phyloP scores from a whole-genome alignment of 306 rosid genomes.

The Biancaea sappan region DNA sequence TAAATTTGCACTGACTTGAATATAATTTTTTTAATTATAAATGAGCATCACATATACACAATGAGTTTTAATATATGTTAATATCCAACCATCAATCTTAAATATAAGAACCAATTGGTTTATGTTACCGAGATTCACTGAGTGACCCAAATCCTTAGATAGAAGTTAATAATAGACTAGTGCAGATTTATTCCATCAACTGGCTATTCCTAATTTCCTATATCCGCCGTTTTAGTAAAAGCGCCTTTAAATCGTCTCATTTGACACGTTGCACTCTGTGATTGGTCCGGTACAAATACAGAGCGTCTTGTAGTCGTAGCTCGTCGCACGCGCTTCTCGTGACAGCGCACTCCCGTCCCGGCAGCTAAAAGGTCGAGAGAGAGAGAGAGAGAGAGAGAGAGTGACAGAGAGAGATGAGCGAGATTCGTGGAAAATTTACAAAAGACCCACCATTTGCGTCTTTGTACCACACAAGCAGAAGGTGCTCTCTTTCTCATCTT shows the following conservation, averaged over 20 bases:
- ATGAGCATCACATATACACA: too few relatives aligned
- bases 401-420: background rate
- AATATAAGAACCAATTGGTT: too few relatives aligned
- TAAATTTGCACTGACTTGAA: too few relatives aligned
- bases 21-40: too few relatives aligned
- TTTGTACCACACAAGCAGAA: background rate
- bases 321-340: conserved; percentile 37
- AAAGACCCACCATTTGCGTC: conserved; percentile 37
- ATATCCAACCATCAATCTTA: too few relatives aligned
- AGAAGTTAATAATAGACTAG: too few relatives aligned
- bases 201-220: background rate
- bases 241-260: background rate
- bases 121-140: too few relatives aligned
- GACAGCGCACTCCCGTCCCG: conserved; percentile 23
- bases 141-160: too few relatives aligned
- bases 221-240: background rate
- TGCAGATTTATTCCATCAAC: too few relatives aligned
- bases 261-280: background rate
- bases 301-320: background rate
- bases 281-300: background rate
- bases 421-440: conserved; percentile 5
- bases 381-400: background rate
- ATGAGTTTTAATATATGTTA: too few relatives aligned
- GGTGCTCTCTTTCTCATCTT: background rate
- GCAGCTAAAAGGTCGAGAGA: background rate